Conservation (phyloP, 495 filamentous ascomycete species). For the Endocarpon pusillum region DNA sequence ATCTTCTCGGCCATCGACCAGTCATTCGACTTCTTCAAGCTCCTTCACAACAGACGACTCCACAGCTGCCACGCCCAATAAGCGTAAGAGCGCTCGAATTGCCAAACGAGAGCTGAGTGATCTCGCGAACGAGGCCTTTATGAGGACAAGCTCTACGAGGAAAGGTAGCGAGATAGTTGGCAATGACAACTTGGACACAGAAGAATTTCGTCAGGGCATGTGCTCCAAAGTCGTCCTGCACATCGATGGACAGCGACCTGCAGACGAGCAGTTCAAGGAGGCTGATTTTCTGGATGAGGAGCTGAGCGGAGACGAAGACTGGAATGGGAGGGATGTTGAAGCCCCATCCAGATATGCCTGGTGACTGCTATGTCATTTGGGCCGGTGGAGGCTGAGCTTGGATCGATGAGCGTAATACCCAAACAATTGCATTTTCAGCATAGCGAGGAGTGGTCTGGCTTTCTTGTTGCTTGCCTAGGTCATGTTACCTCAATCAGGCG, state of each 20-base stretch:
- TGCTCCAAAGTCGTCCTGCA: slow-evolving; percentile 64
- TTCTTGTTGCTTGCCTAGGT: too few relatives aligned
- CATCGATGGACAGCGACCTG: slow-evolving; percentile 68
- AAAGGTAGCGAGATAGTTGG: slow-evolving; percentile 5
- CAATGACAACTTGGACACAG: slow-evolving; percentile 9
- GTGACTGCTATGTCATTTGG: slow-evolving; percentile 13
- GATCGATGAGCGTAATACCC: too few relatives aligned
- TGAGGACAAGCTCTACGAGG: not conserved
- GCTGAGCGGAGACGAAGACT: slow-evolving; percentile 59
- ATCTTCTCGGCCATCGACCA: not conserved
- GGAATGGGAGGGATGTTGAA: slow-evolving; percentile 40
- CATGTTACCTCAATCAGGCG: too few relatives aligned
- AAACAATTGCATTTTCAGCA: too few relatives aligned
- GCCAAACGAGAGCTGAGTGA: slow-evolving; percentile 16
- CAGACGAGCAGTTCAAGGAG: slow-evolving; percentile 55
- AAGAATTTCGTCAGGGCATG: slow-evolving; percentile 47
- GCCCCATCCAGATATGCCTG: slow-evolving; percentile 23
- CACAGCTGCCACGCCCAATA: slow-evolving; percentile 14
- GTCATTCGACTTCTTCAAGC: slow-evolving; percentile 2
- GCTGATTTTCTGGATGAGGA: slow-evolving; percentile 66
- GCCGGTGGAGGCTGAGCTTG: too few relatives aligned
- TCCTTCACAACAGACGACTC: slow-evolving; percentile 7
- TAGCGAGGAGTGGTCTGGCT: too few relatives aligned
- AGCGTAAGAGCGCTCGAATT: slow-evolving; percentile 25
- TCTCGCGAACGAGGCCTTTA: slow-evolving; percentile 6